Evolutionary conservation across 2,329 filamentous ascomycete genomes (phyloP).

Genomic region (Colletotrichum sp.): DNA sequence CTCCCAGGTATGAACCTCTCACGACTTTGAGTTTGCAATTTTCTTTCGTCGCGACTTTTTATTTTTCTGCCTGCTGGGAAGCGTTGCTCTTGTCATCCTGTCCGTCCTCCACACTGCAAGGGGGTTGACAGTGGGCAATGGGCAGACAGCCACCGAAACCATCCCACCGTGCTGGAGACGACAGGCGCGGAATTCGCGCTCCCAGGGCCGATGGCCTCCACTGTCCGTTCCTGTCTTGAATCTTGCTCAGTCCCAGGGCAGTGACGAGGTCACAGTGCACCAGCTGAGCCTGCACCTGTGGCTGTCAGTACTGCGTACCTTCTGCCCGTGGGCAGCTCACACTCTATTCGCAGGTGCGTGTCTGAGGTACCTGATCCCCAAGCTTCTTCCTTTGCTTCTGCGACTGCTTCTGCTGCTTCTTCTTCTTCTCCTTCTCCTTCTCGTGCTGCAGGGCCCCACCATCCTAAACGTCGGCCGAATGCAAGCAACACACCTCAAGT

Average conservation of each 20-base stretch:
- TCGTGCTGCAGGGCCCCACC: background rate
- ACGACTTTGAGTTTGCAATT: background rate
- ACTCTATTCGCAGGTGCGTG: background rate
- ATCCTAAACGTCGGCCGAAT: slow-evolving; percentile 12
- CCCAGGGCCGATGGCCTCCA: background rate
- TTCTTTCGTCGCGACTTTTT: background rate
- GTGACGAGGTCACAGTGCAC: background rate
- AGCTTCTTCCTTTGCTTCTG: background rate
- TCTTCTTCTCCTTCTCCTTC: background rate
- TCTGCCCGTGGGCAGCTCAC: background rate
- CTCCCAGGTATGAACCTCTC: background rate
- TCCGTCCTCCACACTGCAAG: slow-evolving; percentile 5
- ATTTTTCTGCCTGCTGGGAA: background rate
- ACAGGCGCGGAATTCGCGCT: background rate
- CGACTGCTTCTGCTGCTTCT: background rate
- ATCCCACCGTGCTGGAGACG: background rate
- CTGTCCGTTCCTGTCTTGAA: background rate
- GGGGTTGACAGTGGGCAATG: slow-evolving; percentile 8
- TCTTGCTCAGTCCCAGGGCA: background rate
- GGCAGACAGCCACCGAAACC: slow-evolving; percentile 7
- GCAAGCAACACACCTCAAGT: background rate
- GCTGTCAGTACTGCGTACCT: background rate
- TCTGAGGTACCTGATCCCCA: background rate
- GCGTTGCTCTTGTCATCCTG: background rate
- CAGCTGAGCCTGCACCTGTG: background rate